A percentile compares a stretch with the other conserved stretches of the same genome.
These are phyloP conservation scores for Bryoglossum gracile DNA, from an alignment of 495 filamentous ascomycete species.

Conservation along the genomic window DNA sequence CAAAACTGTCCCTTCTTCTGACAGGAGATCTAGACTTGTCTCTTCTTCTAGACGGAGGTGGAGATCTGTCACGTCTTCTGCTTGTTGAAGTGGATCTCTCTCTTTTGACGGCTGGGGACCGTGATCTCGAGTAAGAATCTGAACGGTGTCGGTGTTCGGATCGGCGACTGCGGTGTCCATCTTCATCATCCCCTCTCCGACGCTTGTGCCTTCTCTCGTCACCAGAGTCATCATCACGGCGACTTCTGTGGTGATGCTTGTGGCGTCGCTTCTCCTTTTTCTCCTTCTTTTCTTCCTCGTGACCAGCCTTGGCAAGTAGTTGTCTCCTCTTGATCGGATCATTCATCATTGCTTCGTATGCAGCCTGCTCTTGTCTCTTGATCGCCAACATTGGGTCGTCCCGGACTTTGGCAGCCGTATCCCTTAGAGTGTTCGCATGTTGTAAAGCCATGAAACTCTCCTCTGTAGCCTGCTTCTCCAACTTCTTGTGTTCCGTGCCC, in stretches of 20 bases:
- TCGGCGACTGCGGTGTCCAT: constrained; percentile 18
- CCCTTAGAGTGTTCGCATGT: constrained; percentile 57
- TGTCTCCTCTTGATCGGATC: constrained; percentile 67
- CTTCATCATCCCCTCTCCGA: constrained; percentile 22
- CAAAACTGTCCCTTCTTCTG: constrained; percentile 7
- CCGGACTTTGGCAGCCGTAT: constrained; percentile 75
- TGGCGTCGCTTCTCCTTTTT: constrained; percentile 44
- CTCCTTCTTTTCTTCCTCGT: constrained; percentile 32
- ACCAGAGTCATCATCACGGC: constrained; percentile 35
- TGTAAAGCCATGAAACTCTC: constrained; percentile 54
- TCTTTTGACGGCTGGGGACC: not conserved
- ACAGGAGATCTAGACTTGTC: no score
- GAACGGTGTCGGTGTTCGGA: constrained; percentile 14
- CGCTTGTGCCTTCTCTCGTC: constrained; percentile 24
- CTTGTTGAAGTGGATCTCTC: not conserved
- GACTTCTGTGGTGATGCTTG: constrained; percentile 44
- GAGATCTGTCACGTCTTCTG: not conserved
- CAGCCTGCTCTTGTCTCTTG: constrained; percentile 85
- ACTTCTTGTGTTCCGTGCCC: constrained; percentile 68
- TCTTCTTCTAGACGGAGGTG: no score
- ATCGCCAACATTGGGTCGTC: constrained; percentile 88
- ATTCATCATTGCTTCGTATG: constrained; percentile 83
- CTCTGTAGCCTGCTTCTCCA: constrained; percentile 71
- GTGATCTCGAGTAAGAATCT: constrained; percentile 16
- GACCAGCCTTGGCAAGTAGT: constrained; percentile 54